Conservation (phyloP, 352 stramenopile genomes). For the Aphanomyces euteiches region DNA sequence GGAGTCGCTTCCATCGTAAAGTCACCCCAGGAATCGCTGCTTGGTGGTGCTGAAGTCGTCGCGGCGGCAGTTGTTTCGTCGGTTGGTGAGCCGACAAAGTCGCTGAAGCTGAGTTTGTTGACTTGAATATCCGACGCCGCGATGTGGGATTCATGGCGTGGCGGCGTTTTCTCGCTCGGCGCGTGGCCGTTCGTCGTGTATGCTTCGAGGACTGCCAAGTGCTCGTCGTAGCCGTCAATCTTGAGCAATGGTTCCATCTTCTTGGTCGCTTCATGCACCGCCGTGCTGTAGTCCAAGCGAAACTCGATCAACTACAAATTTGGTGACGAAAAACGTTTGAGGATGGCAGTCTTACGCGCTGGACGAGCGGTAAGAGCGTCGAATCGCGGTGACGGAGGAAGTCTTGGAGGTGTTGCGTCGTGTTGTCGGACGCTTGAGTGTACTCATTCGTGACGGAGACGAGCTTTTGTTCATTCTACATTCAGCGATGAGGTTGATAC, state of each 20-base stretch:
- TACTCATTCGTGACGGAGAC: conserved; percentile 60
- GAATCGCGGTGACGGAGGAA: conserved; percentile 60
- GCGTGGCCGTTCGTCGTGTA: conserved; percentile 34
- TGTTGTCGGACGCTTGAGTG: conserved; percentile 55
- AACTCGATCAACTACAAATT: conserved; percentile 49
- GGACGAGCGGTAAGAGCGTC: conserved; percentile 57
- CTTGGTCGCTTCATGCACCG: conserved; percentile 50
- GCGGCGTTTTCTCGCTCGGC: background rate
- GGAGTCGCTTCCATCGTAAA: conserved; percentile 3
- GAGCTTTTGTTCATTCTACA: conserved; percentile 75
- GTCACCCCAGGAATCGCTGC: background rate
- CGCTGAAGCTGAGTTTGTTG: conserved; percentile 28
- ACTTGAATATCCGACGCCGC: conserved; percentile 16
- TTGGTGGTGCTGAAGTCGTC: background rate
- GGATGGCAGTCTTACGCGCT: conserved; percentile 39
- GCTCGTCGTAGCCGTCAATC: conserved; percentile 40
- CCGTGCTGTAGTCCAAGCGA: conserved; percentile 54
- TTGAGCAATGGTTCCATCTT: conserved; percentile 51
- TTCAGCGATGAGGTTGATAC: background rate
- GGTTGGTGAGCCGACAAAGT: conserved; percentile 18
- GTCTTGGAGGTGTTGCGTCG: conserved; percentile 52
- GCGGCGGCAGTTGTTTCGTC: conserved; percentile 2
- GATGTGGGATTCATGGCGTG: background rate
- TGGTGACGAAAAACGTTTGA: background rate
- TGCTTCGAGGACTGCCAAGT: conserved; percentile 47